Conservation (phyloP, 176 grass and related monocot species). For the Echinochloa phyllopogon region DNA sequence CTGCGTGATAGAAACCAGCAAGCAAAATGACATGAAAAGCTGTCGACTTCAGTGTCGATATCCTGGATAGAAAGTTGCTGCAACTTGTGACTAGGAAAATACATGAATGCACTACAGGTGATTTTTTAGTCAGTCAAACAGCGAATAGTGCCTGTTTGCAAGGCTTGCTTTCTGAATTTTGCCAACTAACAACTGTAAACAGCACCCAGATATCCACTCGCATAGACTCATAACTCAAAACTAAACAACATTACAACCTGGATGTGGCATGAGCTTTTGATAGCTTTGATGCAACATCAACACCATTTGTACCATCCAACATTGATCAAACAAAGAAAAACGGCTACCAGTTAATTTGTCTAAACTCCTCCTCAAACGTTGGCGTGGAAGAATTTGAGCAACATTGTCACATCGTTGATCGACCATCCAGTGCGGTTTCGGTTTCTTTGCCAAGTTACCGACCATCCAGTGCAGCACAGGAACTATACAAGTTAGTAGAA, state of each 20-base stretch:
- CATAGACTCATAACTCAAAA: neutral
- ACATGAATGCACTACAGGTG: neutral
- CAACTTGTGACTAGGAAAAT: neutral
- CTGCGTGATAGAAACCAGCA: neutral
- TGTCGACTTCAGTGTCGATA: neutral
- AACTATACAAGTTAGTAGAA: slow-evolving; percentile 47
- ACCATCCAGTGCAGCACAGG: neutral
- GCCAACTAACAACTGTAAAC: neutral
- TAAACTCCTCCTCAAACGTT: neutral
- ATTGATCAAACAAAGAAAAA: neutral
- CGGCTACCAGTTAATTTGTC: neutral
- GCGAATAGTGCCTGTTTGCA: neutral
- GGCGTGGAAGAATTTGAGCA: slow-evolving; percentile 7
- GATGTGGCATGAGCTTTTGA: neutral
- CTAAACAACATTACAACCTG: slow-evolving; percentile 10
- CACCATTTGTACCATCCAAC: neutral
- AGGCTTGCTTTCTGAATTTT: neutral
- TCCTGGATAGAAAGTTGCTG: neutral
- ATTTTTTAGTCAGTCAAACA: neutral
- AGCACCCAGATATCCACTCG: neutral
- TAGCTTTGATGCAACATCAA: neutral
- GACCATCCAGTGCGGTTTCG: neutral
- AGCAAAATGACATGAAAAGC: neutral
- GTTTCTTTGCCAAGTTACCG: neutral
- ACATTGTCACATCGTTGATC: neutral